Evolutionary conservation across 768 basidiomycete species (phyloP).

Genomic region (Paxillus rubicundulus): DNA sequence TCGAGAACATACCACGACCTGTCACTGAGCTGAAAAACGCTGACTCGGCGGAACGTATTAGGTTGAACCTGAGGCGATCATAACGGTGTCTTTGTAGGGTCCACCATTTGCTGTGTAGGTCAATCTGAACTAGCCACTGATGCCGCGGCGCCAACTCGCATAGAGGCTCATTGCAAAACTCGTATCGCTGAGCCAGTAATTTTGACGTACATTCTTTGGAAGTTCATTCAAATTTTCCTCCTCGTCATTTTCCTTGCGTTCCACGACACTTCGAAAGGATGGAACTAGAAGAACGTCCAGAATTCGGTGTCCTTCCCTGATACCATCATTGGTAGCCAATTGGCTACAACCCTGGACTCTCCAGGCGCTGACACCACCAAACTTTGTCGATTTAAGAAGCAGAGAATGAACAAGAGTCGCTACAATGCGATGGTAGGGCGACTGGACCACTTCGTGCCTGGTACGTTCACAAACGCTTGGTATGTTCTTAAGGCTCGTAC

Average conservation of each 20-base stretch:
- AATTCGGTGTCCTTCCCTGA: conserved; percentile 1
- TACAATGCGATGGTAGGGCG: conserved; percentile 12
- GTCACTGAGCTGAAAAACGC: conserved; percentile 12
- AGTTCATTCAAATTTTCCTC: conserved; percentile 5
- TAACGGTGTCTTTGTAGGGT: conserved; percentile 15
- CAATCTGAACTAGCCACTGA: conserved; percentile 1
- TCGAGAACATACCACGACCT: conserved; percentile 11
- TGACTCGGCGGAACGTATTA: conserved; percentile 11
- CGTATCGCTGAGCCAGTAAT: conserved; percentile 5
- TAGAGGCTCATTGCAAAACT: conserved; percentile 1
- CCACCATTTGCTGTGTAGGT: conserved; percentile 14
- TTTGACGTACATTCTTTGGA: conserved; percentile 10
- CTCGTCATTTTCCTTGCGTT: conserved; percentile 5
- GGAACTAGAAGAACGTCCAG: conserved; percentile 13
- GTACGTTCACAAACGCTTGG: conserved; percentile 8
- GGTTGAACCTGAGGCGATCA: conserved; percentile 14
- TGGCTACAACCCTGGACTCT: conserved; percentile 3
- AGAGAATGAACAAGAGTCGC: neutral
- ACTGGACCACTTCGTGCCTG: conserved; percentile 14
- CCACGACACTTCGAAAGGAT: conserved; percentile 8
- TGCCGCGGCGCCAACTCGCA: neutral
- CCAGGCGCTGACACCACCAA: conserved; percentile 4
- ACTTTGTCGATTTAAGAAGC: conserved; percentile 7
- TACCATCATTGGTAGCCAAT: conserved; percentile 2
- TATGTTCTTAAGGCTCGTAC: neutral